Evolutionary conservation across 2,329 filamentous ascomycete genomes (phyloP), one percentile per base, ranked within the genome.

Genomic region (Fusarium proliferatum): DNA sequence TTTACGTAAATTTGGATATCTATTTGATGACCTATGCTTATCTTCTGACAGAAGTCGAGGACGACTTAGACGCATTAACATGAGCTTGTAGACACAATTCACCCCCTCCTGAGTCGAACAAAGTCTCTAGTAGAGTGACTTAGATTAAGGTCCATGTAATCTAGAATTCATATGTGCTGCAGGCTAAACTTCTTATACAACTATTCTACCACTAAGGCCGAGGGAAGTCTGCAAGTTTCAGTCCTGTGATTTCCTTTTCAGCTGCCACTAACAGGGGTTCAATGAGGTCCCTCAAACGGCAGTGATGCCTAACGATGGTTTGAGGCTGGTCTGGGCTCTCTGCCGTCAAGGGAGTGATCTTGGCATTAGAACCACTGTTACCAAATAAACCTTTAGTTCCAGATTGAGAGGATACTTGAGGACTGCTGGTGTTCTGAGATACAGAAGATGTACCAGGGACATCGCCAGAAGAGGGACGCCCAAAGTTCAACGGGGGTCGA

Each of bases 331-430:
- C 46, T 9, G 4, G 21, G 21, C 12, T 49, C 3, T 49, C 46
- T 6, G 9, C 7, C 15, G 19, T 16, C 16, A 10, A 16, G 3
- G 26, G 13, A 21, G 3, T 28, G 11, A 26, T 13, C 8, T 9
- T 19, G 5, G 11, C 12, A 10, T 16, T 48, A 2, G 23, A 28
- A 6, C n/a, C n/a, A 16, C 15, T 9, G 0, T 43, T 43, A 1
- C 9, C 19, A 30, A 21, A 48, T 15, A n/a, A 48, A 21, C 19
- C 26, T 21, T 28, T 19, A 4, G 10, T 21, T 15, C 12, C 45
- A 3, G 17, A 9, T 19, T 46, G 43, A 21, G 43, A 21, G 21
- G 23, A 13, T 28, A 15, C 23, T 15, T 19, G 43, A 15, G 43
- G 12, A 19, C 43, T 28, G 9, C 15, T 28, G 23, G 1, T 9